Evolutionary conservation across 352 stramenopile genomes (phyloP).

Genomic region (Aphanomyces stellatus): DNA sequence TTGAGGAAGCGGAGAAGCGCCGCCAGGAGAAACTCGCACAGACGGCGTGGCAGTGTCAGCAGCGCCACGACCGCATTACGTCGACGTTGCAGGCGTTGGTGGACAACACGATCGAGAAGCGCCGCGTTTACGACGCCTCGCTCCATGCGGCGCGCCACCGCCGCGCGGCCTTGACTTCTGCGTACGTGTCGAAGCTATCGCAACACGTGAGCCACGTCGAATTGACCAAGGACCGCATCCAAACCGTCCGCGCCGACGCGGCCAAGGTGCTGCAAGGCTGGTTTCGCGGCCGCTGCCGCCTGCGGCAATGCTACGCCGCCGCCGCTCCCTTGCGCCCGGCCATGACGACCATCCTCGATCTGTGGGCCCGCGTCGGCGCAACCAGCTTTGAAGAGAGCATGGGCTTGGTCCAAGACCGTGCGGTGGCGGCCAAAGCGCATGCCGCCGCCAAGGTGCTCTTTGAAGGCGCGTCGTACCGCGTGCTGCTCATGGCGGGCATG

Average conservation of each 20-base stretch:
- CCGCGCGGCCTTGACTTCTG: background rate
- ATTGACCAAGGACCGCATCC: background rate
- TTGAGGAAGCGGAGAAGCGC: slow-evolving; percentile 8
- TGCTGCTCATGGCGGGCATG: slow-evolving; percentile 69
- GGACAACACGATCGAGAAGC: slow-evolving; percentile 9
- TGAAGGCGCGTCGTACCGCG: slow-evolving; percentile 38
- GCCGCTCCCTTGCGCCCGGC: slow-evolving; percentile 33
- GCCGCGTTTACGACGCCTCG: background rate
- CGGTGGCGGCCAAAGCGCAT: slow-evolving; percentile 43
- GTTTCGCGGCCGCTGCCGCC: slow-evolving; percentile 44
- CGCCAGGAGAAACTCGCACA: slow-evolving; percentile 5
- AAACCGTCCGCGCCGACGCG: background rate
- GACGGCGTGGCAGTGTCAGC: slow-evolving; percentile 2
- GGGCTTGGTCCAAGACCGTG: slow-evolving; percentile 44
- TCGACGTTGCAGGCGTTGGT: background rate
- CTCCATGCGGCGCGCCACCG: slow-evolving; percentile 6
- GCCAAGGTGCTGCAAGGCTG: slow-evolving; percentile 39
- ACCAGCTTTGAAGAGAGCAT: slow-evolving; percentile 52
- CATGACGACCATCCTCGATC: slow-evolving; percentile 36
- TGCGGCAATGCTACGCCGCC: slow-evolving; percentile 30
- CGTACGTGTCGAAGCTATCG: slow-evolving; percentile 16
- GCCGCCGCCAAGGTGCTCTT: slow-evolving; percentile 45
- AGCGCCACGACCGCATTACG: slow-evolving; percentile 5
- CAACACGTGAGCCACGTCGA: background rate
- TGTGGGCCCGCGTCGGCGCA: background rate